Conservation (phyloP, 2,329 filamentous ascomycete species). For the Alternaria incomplexa region DNA sequence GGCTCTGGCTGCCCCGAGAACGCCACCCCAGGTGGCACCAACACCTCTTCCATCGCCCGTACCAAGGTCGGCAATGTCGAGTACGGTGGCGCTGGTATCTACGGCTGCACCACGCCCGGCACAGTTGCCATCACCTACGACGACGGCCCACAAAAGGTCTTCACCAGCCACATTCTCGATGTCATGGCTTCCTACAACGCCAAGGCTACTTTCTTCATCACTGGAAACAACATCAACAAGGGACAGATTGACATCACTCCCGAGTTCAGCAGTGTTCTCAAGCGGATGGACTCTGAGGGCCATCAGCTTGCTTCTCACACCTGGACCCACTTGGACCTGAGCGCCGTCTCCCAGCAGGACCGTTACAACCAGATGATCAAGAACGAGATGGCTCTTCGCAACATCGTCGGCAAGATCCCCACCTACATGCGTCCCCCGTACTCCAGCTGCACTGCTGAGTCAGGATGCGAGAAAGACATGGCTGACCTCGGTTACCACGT, state of each 20-base stretch:
- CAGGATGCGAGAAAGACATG: conserved; percentile 48
- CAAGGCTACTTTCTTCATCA: conserved; percentile 73
- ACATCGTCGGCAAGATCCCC: conserved; percentile 62
- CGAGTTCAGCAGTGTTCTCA: conserved; percentile 58
- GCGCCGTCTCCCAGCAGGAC: conserved; percentile 50
- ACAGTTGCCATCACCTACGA: conserved; percentile 72
- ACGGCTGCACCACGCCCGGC: conserved; percentile 59
- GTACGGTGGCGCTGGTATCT: conserved; percentile 65
- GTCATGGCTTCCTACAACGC: conserved; percentile 65
- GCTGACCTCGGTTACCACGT: conserved; percentile 63
- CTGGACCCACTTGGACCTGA: conserved; percentile 60
- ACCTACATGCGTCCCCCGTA: conserved; percentile 61
- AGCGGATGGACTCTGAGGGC: conserved; percentile 61
- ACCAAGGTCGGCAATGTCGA: conserved; percentile 60
- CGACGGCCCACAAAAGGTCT: conserved; percentile 66
- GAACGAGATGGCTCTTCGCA: conserved; percentile 62
- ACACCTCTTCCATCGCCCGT: conserved; percentile 61
- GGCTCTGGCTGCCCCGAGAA: conserved; percentile 69
- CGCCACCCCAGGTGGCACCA: conserved; percentile 58
- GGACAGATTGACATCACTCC: conserved; percentile 61
- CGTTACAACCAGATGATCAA: conserved; percentile 59
- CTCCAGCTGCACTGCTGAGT: conserved; percentile 52
- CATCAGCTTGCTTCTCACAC: conserved; percentile 68
- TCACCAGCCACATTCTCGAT: conserved; percentile 67
- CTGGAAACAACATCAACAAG: conserved; percentile 63